These are phyloP conservation scores for Aspergillus cavernicola DNA, from an alignment of 495 filamentous ascomycete genomes.

Conservation along the genomic window DNA sequence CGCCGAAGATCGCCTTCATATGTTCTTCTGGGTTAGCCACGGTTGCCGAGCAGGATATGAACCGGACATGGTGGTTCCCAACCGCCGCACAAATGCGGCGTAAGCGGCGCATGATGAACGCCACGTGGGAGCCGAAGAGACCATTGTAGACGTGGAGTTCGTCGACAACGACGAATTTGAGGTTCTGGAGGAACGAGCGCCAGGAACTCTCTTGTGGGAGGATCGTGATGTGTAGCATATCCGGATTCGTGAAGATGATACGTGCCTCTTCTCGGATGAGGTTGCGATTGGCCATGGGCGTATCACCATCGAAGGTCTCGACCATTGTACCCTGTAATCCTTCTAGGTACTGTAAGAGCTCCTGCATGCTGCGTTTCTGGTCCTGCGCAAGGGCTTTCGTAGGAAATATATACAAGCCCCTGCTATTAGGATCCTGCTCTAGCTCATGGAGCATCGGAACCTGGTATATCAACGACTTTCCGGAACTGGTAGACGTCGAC, in stretches of 20 bases:
- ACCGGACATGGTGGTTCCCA: constrained; percentile 83
- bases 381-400: constrained; percentile 97
- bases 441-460: constrained; percentile 87
- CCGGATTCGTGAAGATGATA: constrained; percentile 97
- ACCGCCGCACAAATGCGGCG: constrained; percentile 86
- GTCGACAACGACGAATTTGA: constrained; percentile 85
- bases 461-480: constrained; percentile 96
- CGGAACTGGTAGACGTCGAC: constrained; percentile 90
- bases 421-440: constrained; percentile 68
- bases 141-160: constrained; percentile 97
- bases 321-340: constrained; percentile 71
- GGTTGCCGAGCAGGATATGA: constrained; percentile 96
- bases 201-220: constrained; percentile 87
- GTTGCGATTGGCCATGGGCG: constrained; percentile 73
- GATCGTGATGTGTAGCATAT: constrained; percentile 96
- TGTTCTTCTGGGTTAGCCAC: constrained; percentile 92
- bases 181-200: constrained; percentile 82
- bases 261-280: constrained; percentile 81
- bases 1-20: constrained; percentile 91
- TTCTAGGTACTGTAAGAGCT: constrained; percentile 75
- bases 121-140: constrained; percentile 88
- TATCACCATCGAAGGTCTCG: constrained; percentile 96
- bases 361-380: constrained; percentile 82
- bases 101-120: constrained; percentile 89
- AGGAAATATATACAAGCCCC: constrained; percentile 97